Base-by-base conservation (phyloP, 305 asterid species). In the Fraxinus latifolia region DNA sequence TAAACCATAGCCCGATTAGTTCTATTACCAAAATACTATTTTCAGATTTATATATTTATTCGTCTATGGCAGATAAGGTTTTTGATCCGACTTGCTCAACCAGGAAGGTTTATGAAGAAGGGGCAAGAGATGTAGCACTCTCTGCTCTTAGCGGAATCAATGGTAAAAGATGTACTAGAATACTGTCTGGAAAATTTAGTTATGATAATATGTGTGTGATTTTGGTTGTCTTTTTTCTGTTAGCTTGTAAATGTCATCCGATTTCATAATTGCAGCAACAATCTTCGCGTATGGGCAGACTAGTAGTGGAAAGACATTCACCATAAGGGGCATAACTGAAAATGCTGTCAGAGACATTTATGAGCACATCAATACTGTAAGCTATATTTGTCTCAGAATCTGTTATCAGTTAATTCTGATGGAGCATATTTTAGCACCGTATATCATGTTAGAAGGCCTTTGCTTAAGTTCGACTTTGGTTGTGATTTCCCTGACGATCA, bases 201-300 rank as follows among this genome's bases (percentile, higher is more conserved):
- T 68, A n/a, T 19, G n/a, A 5, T 53, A 67, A 2, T 29, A 6
- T 29, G 65, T 21, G 0, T 23, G n/a, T 23, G 65, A 78, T 50
- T 42, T 31, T 80, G 77, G 23, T 81, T 37, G 21, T 3, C 32
- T 4, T 23, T 4, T 23, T 77, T 34, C 6, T 29, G 31, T 47
- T 77, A 27, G 23, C 21, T 71, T 50, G 42, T 80, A 37, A 29
- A 78, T 78, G 77, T 65, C 84, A 81, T 76, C 72, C 74, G 33
- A 29, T 68, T 37, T 50, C 73, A 55, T 65, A 68, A 80, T 76
- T 82, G 87, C 95, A 95, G 99, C 97, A 53, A 96, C 99, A 27
- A 91, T 96, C 72, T 96, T 95, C 82, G 97, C 98, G 11, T 96
- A 94, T 83, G 99, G 98, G 65, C 98, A 96, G 89, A 96, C 97